Base-by-base conservation (phyloP, 2,329 filamentous ascomycete genomes). In the Stachybotrys elegans region DNA sequence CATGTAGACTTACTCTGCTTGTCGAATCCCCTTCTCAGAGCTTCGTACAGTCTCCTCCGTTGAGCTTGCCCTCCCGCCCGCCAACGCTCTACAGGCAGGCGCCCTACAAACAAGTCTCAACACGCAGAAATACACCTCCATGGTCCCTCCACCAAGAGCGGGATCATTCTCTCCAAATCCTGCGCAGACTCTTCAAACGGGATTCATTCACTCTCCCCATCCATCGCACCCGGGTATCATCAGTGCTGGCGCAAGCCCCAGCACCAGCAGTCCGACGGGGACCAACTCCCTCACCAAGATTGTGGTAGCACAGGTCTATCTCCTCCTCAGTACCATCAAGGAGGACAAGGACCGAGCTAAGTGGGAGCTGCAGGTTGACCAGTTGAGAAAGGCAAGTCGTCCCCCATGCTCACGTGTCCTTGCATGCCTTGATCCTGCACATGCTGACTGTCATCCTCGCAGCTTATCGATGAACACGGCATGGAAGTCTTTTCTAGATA, bases 401-500 rank as follows among this genome's bases (percentile, higher is more conserved):
- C 40, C 36, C 38, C 34, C 5, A 34, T 17, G 22, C 19, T 22
- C 35, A 27, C 21, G 23, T 38, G 31, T 21, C 38, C 32, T 20
- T 31, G 19, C 16, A 16, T 34, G 44, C 46, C 34, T 48, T 21
- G 17, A 6, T n/a, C n/a, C n/a, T n/a, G n/a, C n/a, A n/a, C n/a
- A n/a, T 34, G 40, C 51, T 61, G 40, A 64, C 49, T n/a, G n/a
- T 34, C 23, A 14, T 22, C 38, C 35, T 31, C 20, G 11, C 39
- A 95, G 88, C 83, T 97, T 65, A 86, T 97, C 72, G 85, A 95
- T 81, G 91, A 92, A 60, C 85, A 95, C 90, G 91, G 91, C 63
- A 98, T 98, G 92, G 94, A 98, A 77, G 90, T 96, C 63, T 96
- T 91, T 66, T 84, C 88, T 48, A 94, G 91, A 74, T 96, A 93